phyloP scores from a whole-genome alignment of 75 land plant species.

The Adiantum capillusveneris region DNA sequence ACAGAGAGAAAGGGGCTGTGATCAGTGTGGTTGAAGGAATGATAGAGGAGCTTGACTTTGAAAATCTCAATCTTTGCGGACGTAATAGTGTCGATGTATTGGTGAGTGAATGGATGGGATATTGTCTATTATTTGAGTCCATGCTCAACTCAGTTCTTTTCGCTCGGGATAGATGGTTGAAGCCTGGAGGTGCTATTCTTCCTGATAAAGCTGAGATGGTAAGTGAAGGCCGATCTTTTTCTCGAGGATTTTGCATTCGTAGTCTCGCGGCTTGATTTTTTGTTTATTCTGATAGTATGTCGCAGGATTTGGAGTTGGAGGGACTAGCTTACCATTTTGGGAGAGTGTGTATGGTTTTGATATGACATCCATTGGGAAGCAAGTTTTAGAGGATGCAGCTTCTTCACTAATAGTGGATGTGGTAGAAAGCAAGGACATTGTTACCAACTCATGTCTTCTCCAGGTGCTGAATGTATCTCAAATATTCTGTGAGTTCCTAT shows the following conservation, averaged over 20 bases:
- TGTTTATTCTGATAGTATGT: slow-evolving; percentile 48
- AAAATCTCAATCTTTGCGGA: slow-evolving; percentile 21
- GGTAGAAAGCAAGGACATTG: slow-evolving; percentile 50
- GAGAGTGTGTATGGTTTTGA: slow-evolving; percentile 94
- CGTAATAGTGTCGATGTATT: slow-evolving; percentile 75
- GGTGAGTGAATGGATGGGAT: slow-evolving; percentile 99
- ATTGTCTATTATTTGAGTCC: slow-evolving; percentile 79
- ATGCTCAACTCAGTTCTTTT: slow-evolving; percentile 91
- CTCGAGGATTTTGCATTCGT: background rate
- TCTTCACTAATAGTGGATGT: slow-evolving; percentile 61
- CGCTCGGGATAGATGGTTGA: slow-evolving; percentile 91
- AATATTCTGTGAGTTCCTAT: no score
- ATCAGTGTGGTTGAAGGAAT: slow-evolving; percentile 70
- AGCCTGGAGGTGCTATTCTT: slow-evolving; percentile 92
- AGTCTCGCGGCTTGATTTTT: no score
- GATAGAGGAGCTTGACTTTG: slow-evolving; percentile 74
- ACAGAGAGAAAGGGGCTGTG: slow-evolving; percentile 19
- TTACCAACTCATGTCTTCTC: slow-evolving; percentile 55
- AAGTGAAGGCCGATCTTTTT: slow-evolving; percentile 4
- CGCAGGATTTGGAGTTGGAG: slow-evolving; percentile 94
- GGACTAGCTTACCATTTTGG: slow-evolving; percentile 88
- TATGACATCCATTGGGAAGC: slow-evolving; percentile 79
- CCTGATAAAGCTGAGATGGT: slow-evolving; percentile 96
- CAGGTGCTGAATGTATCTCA: slow-evolving; percentile 36
- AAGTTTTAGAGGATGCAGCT: slow-evolving; percentile 73